Conservation (phyloP, 2,329 filamentous ascomycete genomes). For the Colletotrichum endophyticum region DNA sequence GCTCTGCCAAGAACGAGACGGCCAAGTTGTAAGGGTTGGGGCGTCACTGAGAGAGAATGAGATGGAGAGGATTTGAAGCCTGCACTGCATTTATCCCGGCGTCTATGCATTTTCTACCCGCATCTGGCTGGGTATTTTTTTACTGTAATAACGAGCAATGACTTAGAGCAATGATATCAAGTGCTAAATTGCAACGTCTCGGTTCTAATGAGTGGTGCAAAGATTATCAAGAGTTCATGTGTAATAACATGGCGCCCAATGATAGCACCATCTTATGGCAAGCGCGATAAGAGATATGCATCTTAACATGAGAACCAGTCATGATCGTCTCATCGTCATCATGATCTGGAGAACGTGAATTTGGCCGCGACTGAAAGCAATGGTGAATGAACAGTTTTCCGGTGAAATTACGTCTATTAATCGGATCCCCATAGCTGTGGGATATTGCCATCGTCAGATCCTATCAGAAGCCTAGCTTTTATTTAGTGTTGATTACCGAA, state of each 20-base stretch:
- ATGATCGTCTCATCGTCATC: background rate
- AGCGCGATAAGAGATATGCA: background rate
- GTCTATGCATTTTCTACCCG: background rate
- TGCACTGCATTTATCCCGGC: constrained; percentile 7
- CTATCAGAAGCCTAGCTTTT: background rate
- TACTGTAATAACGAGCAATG: constrained; percentile 18
- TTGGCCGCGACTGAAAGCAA: rapidly evolving
- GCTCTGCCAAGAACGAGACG: constrained; percentile 37
- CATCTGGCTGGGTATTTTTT: background rate
- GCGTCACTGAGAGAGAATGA: background rate
- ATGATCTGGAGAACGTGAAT: background rate
- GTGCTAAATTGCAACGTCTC: background rate
- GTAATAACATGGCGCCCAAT: background rate
- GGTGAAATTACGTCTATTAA: background rate
- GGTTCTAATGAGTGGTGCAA: background rate
- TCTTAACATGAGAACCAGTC: background rate
- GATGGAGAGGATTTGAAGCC: background rate
- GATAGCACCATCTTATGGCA: background rate
- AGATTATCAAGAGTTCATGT: background rate
- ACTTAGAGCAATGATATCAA: background rate
- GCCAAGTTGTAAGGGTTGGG: background rate
- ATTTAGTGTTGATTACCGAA: background rate
- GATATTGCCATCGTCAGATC: background rate
- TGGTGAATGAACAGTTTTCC: rapidly evolving
- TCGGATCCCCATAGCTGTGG: background rate